These are phyloP conservation scores for Trichoderma koningiopsis DNA, from an alignment of 2,329 filamentous ascomycete species.

Conservation along the genomic window DNA sequence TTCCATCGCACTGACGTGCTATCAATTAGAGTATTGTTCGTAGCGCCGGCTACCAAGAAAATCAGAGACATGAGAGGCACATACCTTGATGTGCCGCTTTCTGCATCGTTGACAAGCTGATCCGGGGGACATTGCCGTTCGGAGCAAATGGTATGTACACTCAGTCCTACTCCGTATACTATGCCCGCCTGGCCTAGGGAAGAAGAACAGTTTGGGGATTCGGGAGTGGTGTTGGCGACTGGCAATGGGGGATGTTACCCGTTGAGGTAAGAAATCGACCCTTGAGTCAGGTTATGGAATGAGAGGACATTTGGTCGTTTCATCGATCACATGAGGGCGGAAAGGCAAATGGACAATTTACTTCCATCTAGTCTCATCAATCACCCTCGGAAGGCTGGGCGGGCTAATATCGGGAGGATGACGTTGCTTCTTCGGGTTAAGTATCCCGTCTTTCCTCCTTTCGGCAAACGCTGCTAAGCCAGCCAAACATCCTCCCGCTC, in stretches of 20 bases:
- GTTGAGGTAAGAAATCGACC: slow-evolving; percentile 13
- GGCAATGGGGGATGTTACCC: slow-evolving; percentile 9
- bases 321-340: background rate
- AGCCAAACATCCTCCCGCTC: background rate
- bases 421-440: slow-evolving; percentile 20
- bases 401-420: slow-evolving; percentile 15
- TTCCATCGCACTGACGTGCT: slow-evolving; percentile 8
- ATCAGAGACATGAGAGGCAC: background rate
- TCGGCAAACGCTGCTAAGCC: background rate
- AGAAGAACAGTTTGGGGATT: background rate
- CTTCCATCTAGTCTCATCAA: background rate
- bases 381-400: background rate
- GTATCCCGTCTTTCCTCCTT: background rate
- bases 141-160: background rate
- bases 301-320: background rate
- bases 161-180: background rate
- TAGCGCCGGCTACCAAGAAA: background rate
- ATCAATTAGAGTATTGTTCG: background rate
- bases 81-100: slow-evolving; percentile 15
- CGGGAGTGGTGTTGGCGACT: background rate
- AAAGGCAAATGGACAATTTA: background rate
- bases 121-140: slow-evolving; percentile 19
- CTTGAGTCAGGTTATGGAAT: background rate
- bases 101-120: slow-evolving; percentile 20
- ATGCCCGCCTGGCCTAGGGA: background rate